These are phyloP conservation scores for Bipolaris bicolor DNA, from an alignment of 2,329 filamentous ascomycete species.

Conservation along the genomic window DNA sequence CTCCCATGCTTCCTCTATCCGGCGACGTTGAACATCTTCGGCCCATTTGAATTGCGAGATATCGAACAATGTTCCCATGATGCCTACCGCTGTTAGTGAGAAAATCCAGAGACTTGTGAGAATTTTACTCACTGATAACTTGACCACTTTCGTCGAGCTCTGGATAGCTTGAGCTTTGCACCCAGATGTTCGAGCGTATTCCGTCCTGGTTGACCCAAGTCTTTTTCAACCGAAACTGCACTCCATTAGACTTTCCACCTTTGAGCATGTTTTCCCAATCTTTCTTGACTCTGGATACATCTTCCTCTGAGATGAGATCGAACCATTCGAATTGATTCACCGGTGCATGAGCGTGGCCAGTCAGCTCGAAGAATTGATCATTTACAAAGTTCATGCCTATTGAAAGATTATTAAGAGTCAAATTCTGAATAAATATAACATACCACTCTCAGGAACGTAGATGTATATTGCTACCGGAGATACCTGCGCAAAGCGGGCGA, in stretches of 20 bases:
- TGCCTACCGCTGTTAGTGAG: slow-evolving; percentile 16
- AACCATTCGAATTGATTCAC: slow-evolving; percentile 27
- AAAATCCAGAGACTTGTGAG: too few relatives aligned
- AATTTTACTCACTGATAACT: slow-evolving; percentile 24
- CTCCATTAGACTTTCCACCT: slow-evolving; percentile 21
- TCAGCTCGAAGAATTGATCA: slow-evolving; percentile 38
- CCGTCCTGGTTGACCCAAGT: slow-evolving; percentile 38
- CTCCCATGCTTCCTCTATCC: slow-evolving; percentile 46
- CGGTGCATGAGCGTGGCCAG: slow-evolving; percentile 22
- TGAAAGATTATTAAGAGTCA: background rate
- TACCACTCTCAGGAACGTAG: slow-evolving; percentile 29
- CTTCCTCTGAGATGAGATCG: slow-evolving; percentile 29
- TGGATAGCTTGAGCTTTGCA: slow-evolving; percentile 33
- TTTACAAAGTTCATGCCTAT: slow-evolving; percentile 39
- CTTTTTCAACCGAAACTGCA: slow-evolving; percentile 37
- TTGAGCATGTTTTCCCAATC: slow-evolving; percentile 27
- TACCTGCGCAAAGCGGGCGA: slow-evolving; percentile 35
- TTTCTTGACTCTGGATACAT: slow-evolving; percentile 21
- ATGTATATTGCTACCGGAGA: slow-evolving; percentile 38
- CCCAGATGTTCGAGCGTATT: slow-evolving; percentile 31
- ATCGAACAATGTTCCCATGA: slow-evolving; percentile 47
- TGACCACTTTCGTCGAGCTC: slow-evolving; percentile 33
- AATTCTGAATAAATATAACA: background rate
- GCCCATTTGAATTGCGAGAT: slow-evolving; percentile 49
- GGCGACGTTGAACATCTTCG: slow-evolving; percentile 42